A percentile compares a stretch with the other conserved stretches of the same genome.
Conservation (phyloP, 2,329 filamentous ascomycete species). For the Boeremia exigua region DNA sequence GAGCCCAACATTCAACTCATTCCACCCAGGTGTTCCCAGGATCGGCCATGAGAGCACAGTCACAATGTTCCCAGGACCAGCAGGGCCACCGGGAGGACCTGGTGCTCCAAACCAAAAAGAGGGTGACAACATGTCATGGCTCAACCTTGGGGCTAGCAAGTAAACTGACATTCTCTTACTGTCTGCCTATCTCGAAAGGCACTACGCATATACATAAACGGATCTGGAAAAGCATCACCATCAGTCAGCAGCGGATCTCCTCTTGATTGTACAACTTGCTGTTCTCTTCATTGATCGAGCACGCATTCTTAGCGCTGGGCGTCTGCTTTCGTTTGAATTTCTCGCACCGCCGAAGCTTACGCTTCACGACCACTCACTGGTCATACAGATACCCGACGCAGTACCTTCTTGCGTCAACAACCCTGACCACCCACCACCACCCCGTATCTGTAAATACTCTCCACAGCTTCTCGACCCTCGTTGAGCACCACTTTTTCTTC, state of each 20-base stretch:
- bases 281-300: slow-evolving; percentile 28
- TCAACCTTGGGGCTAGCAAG: slow-evolving; percentile 67
- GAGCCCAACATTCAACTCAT: slow-evolving; percentile 62
- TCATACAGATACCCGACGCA: slow-evolving; percentile 48
- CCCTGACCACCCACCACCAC: slow-evolving; percentile 2
- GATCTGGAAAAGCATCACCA: slow-evolving; percentile 27
- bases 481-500: slow-evolving; percentile 13
- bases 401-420: slow-evolving; percentile 15
- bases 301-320: slow-evolving; percentile 40
- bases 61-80: slow-evolving; percentile 38
- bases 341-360: slow-evolving; percentile 23
- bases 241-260: slow-evolving; percentile 28
- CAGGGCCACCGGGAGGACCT: slow-evolving; percentile 48
- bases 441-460: slow-evolving; percentile 21
- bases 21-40: slow-evolving; percentile 46
- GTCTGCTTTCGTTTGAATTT: slow-evolving; percentile 26
- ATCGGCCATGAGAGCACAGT: slow-evolving; percentile 65
- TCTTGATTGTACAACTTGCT: slow-evolving; percentile 26
- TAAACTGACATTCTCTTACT: slow-evolving; percentile 9
- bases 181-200: slow-evolving; percentile 8
- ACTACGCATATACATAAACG: slow-evolving; percentile 17
- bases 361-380: slow-evolving; percentile 33
- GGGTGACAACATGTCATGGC: slow-evolving; percentile 76
- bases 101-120: slow-evolving; percentile 20
- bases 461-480: slow-evolving; percentile 13